Evolutionary conservation across 2,329 filamentous ascomycete species (phyloP).

Genomic region (Fusarium duplospermum): DNA sequence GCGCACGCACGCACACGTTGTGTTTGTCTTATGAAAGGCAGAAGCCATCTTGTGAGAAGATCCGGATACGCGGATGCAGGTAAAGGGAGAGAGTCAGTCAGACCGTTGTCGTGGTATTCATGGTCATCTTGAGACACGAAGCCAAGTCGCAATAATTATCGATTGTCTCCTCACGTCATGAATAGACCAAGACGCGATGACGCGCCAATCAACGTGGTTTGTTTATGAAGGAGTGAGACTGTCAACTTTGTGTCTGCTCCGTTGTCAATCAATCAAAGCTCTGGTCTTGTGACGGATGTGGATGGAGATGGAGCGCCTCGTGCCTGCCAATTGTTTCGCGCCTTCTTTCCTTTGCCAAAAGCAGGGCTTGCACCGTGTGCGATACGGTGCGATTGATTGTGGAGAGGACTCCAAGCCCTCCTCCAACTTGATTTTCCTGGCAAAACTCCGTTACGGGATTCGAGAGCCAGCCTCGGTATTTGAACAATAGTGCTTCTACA

Average conservation of each 20-base stretch:
- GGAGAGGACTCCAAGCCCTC: constrained; percentile 28
- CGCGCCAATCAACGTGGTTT: constrained; percentile 1
- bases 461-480: background rate
- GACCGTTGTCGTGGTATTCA: background rate
- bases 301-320: constrained; percentile 34
- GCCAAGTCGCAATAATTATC: background rate
- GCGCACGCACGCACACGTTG: constrained; percentile 26
- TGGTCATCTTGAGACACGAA: background rate
- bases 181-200: background rate
- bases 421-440: constrained; percentile 13
- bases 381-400: constrained; percentile 35
- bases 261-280: constrained; percentile 14
- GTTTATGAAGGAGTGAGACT: background rate
- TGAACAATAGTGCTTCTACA: background rate
- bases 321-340: constrained; percentile 32
- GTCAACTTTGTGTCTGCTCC: constrained; percentile 8
- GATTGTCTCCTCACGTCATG: background rate
- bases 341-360: constrained; percentile 23
- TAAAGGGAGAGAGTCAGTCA: background rate
- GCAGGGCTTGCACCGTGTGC: constrained; percentile 36
- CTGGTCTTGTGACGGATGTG: constrained; percentile 36
- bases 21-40: constrained; percentile 17
- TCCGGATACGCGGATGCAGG: constrained; percentile 5
- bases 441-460: constrained; percentile 6
- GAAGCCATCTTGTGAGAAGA: background rate